A percentile compares a stretch with the other conserved stretches of the same genome.
Evolutionary conservation across 2,329 filamentous ascomycete species (phyloP).

Genomic region (Scopulariopsis brevicaulis): DNA sequence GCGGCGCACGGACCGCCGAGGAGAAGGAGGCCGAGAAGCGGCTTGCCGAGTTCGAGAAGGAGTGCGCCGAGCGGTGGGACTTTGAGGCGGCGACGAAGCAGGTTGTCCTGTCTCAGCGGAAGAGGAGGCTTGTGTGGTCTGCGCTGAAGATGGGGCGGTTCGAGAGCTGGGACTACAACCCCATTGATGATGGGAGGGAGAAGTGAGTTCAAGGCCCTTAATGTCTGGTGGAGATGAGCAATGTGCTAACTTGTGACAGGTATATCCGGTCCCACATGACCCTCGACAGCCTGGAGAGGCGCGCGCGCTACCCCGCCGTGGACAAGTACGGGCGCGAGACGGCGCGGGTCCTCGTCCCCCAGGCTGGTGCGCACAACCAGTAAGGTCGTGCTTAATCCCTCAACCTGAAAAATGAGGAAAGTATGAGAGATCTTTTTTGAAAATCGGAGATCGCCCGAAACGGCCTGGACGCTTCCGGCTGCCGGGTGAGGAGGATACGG

Average conservation of each 20-base stretch:
- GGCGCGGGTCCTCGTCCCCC: conserved; percentile 24
- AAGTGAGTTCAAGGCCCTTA: conserved; percentile 39
- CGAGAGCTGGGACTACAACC: conserved; percentile 79
- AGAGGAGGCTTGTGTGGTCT: conserved; percentile 66
- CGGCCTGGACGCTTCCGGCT: too few species aligned
- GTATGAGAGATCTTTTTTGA: too few species aligned
- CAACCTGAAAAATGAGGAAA: too few species aligned
- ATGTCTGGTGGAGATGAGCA: conserved; percentile 16
- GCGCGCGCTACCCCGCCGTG: conserved; percentile 60
- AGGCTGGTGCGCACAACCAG: conserved; percentile 31
- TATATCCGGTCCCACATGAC: conserved; percentile 80
- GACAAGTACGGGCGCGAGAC: conserved; percentile 41
- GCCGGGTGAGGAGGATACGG: not conserved
- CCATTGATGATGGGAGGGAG: conserved; percentile 54
- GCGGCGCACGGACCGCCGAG: conserved; percentile 15
- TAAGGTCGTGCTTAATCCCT: conserved; percentile 11
- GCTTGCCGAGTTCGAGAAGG: conserved; percentile 57
- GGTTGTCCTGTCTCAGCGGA: conserved; percentile 67
- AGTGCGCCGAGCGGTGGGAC: conserved; percentile 70
- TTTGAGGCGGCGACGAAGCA: conserved; percentile 65
- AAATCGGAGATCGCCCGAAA: too few species aligned
- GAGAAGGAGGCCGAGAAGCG: conserved; percentile 35
- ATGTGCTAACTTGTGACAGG: conserved; percentile 29
- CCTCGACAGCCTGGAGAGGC: conserved; percentile 68
- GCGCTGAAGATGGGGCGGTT: conserved; percentile 67